Conservation (phyloP, 768 basidiomycete genomes). For the Suillus hirtellus region DNA sequence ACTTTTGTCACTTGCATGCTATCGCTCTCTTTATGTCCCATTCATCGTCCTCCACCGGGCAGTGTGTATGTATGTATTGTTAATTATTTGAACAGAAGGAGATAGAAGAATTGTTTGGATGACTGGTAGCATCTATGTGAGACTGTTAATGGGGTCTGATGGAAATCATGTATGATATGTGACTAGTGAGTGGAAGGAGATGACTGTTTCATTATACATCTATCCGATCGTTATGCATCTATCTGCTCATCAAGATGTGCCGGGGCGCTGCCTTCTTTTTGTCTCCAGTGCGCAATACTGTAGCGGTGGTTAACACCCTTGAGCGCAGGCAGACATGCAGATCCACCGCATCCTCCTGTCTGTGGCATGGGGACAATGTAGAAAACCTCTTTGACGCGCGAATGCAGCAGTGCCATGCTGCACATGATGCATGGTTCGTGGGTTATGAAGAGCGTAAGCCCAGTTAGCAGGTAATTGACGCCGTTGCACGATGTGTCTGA, state of each 20-base stretch:
- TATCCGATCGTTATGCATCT: conserved; percentile 28
- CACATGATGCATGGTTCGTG: conserved; percentile 99
- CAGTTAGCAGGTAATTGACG: conserved; percentile 85
- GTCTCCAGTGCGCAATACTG: conserved; percentile 67
- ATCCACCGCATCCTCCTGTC: conserved; percentile 87
- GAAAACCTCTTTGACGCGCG: conserved; percentile 86
- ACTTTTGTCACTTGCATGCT: conserved; percentile 2
- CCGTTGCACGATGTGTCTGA: conserved; percentile 50
- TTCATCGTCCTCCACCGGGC: not conserved
- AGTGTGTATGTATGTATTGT: not conserved
- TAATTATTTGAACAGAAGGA: not conserved
- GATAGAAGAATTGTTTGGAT: not conserved
- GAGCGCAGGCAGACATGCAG: conserved; percentile 73
- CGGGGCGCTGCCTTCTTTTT: conserved; percentile 1
- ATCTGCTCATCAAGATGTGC: conserved; percentile 22
- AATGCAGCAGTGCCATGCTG: conserved; percentile 93
- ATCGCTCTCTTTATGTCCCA: not conserved
- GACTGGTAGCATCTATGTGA: not conserved
- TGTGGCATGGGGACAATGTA: conserved; percentile 68
- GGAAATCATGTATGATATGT: no score
- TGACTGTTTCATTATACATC: not conserved
- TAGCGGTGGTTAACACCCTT: conserved; percentile 91
- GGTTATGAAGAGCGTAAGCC: conserved; percentile 80
- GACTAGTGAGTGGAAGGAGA: not conserved
- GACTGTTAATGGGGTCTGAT: not conserved